Evolutionary conservation across 371 early-diverging fungal genomes (phyloP).

Genomic region (Rhizopus stolonifer): DNA sequence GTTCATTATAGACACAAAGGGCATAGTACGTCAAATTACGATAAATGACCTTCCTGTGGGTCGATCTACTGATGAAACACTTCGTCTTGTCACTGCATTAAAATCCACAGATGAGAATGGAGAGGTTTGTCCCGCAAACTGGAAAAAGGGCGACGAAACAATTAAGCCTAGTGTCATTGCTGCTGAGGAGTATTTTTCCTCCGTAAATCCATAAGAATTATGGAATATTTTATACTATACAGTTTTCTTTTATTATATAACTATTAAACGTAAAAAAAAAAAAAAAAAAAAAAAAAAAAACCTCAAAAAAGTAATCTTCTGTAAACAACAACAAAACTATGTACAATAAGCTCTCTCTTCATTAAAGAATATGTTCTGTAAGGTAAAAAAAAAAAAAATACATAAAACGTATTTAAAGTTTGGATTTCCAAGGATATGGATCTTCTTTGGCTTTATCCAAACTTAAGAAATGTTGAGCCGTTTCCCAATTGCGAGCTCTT

Average conservation of each 20-base stretch:
- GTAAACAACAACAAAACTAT: too few relatives aligned
- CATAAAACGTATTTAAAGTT: neutral
- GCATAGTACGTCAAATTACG: constrained; percentile 54
- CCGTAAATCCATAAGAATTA: neutral
- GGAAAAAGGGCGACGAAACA: constrained; percentile 76
- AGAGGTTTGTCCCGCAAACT: constrained; percentile 85
- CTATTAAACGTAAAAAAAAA: too few relatives aligned
- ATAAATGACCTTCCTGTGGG: constrained; percentile 79
- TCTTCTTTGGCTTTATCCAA: constrained; percentile 25
- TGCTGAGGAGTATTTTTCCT: constrained; percentile 77
- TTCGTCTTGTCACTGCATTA: constrained; percentile 81
- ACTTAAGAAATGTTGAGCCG: constrained; percentile 21
- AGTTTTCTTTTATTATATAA: too few relatives aligned
- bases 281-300: too few relatives aligned
- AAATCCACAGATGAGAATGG: constrained; percentile 71
- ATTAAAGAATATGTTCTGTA: too few relatives aligned
- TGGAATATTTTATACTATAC: too few relatives aligned
- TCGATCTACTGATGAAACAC: constrained; percentile 69
- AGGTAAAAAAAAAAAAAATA: too few relatives aligned
- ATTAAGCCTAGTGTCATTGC: constrained; percentile 70
- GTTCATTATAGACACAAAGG: constrained; percentile 80
- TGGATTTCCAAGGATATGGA: constrained; percentile 21
- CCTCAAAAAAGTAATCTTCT: too few relatives aligned
- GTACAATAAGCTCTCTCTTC: too few relatives aligned
- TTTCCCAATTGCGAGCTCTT: constrained; percentile 22